Evolutionary conservation across 2,329 filamentous ascomycete species (phyloP).

Genomic region (Aspergillus melleus): DNA sequence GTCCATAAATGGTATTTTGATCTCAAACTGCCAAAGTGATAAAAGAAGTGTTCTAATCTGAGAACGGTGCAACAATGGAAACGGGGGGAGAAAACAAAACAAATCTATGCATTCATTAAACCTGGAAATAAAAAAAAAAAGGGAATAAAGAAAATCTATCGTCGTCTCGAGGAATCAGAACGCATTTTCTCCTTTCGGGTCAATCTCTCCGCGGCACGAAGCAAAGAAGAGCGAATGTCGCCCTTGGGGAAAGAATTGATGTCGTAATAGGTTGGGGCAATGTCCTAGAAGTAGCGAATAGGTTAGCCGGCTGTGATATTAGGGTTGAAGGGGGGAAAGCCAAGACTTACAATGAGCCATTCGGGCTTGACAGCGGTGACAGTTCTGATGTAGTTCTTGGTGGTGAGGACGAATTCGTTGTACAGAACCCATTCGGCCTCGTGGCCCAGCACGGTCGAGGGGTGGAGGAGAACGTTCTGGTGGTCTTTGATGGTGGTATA

Average conservation of each 20-base stretch:
- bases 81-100: background rate
- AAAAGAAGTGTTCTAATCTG: background rate
- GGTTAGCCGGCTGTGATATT: conserved; percentile 29
- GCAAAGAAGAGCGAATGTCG: conserved; percentile 71
- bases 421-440: conserved; percentile 97
- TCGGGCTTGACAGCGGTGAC: conserved; percentile 90
- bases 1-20: background rate
- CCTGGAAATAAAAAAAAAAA: background rate
- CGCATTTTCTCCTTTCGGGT: conserved; percentile 55
- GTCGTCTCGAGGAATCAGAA: conserved; percentile 33
- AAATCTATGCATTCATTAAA: conserved; percentile 7
- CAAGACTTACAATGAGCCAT: conserved; percentile 78
- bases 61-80: background rate
- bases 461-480: conserved; percentile 88
- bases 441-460: conserved; percentile 82
- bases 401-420: conserved; percentile 97
- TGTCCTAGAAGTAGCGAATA: conserved; percentile 61
- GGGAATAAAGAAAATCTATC: conserved; percentile 24
- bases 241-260: conserved; percentile 77
- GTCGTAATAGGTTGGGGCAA: conserved; percentile 91
- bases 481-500: conserved; percentile 97
- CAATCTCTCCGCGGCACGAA: conserved; percentile 56
- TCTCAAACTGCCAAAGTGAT: background rate
- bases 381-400: conserved; percentile 96
- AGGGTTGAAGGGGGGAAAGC: conserved; percentile 2